A percentile compares a stretch with the other conserved stretches of the same genome.
Conservation (phyloP, 2,329 filamentous ascomycete genomes). For the Graphilbum sp. region DNA sequence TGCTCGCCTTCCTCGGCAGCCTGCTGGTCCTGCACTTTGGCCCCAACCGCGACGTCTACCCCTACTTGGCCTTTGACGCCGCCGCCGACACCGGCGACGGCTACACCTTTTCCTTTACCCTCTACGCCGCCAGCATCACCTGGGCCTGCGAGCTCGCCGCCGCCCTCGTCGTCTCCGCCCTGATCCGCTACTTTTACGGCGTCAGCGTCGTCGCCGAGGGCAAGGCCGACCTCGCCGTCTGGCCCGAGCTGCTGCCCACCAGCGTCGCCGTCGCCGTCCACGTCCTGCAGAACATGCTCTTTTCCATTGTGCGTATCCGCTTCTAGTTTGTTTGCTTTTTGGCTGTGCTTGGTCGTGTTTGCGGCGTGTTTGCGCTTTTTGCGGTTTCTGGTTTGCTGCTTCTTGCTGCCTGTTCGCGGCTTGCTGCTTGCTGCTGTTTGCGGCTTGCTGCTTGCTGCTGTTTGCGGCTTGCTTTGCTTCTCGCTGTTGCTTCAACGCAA, state of each 20-base stretch:
- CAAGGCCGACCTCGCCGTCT: conserved; percentile 45
- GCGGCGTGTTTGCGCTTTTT: neutral
- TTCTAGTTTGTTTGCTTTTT: conserved; percentile 21
- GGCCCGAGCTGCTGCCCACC: conserved; percentile 51
- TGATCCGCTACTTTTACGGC: conserved; percentile 41
- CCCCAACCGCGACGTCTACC: conserved; percentile 50
- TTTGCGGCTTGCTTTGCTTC: too few species aligned
- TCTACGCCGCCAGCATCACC: conserved; percentile 45
- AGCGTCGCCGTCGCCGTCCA: conserved; percentile 50
- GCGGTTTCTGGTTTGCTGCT: too few species aligned
- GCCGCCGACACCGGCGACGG: conserved; percentile 17
- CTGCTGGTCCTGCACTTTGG: conserved; percentile 51
- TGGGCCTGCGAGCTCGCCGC: conserved; percentile 52
- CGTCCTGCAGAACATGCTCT: conserved; percentile 56
- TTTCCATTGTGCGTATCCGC: conserved; percentile 49
- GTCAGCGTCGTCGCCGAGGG: conserved; percentile 49
- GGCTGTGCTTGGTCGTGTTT: neutral
- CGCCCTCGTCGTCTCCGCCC: conserved; percentile 39
- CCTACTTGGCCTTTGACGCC: conserved; percentile 50
- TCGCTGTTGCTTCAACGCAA: too few species aligned
- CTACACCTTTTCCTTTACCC: conserved; percentile 48
- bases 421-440: too few species aligned
- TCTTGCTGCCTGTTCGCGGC: too few species aligned
- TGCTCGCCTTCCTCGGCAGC: conserved; percentile 51
- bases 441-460: too few species aligned